phyloP scores from a whole-genome alignment of 495 filamentous ascomycete species.

The Neohortaea acidophila region DNA sequence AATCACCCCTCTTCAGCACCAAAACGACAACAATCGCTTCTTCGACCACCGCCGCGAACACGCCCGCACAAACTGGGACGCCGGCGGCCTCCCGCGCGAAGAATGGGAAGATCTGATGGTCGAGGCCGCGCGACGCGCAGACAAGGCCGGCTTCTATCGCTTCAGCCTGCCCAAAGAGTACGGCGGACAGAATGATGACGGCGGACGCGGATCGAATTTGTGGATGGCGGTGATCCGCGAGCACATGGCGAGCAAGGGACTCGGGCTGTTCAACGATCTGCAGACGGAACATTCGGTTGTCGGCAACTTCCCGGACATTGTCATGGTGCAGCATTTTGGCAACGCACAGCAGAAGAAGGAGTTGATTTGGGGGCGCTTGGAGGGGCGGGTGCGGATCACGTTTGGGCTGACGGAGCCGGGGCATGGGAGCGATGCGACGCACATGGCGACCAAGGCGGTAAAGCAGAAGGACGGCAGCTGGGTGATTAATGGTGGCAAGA shows the following conservation, averaged over 20 bases:
- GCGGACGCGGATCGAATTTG: slow-evolving; percentile 31
- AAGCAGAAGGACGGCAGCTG: slow-evolving; percentile 30
- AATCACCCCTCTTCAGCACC: slow-evolving; percentile 37
- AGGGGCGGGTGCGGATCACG: slow-evolving; percentile 35
- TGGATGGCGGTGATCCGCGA: slow-evolving; percentile 47
- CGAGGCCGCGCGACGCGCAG: slow-evolving; percentile 32
- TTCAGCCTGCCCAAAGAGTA: slow-evolving; percentile 40
- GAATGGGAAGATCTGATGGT: slow-evolving; percentile 41
- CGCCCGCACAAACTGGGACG: slow-evolving; percentile 39
- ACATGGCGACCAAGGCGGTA: slow-evolving; percentile 37
- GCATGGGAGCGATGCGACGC: slow-evolving; percentile 44
- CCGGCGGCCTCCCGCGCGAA: slow-evolving; percentile 35
- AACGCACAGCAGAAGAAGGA: slow-evolving; percentile 34
- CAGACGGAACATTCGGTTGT: slow-evolving; percentile 46
- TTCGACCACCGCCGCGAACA: slow-evolving; percentile 47
- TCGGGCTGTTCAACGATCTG: slow-evolving; percentile 46
- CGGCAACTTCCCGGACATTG: slow-evolving; percentile 43
- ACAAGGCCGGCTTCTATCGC: slow-evolving; percentile 41
- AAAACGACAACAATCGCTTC: slow-evolving; percentile 42
- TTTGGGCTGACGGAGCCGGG: slow-evolving; percentile 48
- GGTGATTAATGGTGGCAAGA: slow-evolving; percentile 40
- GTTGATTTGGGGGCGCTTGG: slow-evolving; percentile 34
- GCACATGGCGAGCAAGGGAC: slow-evolving; percentile 39
- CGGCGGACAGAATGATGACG: slow-evolving; percentile 34
- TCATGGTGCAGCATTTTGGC: slow-evolving; percentile 44